phyloP scores from a whole-genome alignment of 768 basidiomycete species.

The Cyclocybe cylindracea region DNA sequence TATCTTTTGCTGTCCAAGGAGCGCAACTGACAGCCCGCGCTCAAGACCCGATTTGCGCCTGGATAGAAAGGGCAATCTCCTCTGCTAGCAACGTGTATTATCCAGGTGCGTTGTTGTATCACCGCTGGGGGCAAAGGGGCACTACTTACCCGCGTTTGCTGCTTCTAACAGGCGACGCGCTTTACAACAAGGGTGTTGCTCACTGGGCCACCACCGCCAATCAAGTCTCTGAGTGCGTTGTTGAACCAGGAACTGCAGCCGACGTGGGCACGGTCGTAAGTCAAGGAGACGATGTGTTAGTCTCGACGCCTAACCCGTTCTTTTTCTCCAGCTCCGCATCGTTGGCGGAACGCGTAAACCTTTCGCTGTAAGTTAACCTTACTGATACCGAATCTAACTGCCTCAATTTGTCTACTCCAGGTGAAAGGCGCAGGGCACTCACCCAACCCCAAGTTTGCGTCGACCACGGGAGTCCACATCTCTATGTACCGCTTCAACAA shows the following conservation, averaged over 20 bases:
- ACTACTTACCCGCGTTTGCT: neutral
- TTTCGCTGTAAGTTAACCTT: constrained; percentile 46
- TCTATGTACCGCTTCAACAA: constrained; percentile 50
- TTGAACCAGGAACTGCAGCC: constrained; percentile 55
- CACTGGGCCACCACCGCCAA: constrained; percentile 57
- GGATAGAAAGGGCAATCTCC: constrained; percentile 30
- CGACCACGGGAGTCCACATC: constrained; percentile 61
- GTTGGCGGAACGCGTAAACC: constrained; percentile 44
- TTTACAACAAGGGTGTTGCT: constrained; percentile 42
- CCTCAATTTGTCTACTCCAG: constrained; percentile 24
- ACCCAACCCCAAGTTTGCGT: constrained; percentile 57
- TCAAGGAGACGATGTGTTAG: neutral
- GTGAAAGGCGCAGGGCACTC: constrained; percentile 68
- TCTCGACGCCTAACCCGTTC: neutral
- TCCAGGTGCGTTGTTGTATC: constrained; percentile 25
- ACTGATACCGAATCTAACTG: neutral
- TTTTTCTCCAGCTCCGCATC: constrained; percentile 42
- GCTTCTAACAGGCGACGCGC: constrained; percentile 17
- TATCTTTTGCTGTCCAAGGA: too few species aligned
- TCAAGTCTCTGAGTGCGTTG: constrained; percentile 49
- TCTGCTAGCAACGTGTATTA: constrained; percentile 47
- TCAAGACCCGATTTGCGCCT: too few species aligned
- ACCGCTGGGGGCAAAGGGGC: neutral
- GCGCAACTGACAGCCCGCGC: too few species aligned
- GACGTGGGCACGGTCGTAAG: constrained; percentile 54